Evolutionary conservation across 148 eudicot species (phyloP).

Genomic region (Rhododendron kiyosumense): DNA sequence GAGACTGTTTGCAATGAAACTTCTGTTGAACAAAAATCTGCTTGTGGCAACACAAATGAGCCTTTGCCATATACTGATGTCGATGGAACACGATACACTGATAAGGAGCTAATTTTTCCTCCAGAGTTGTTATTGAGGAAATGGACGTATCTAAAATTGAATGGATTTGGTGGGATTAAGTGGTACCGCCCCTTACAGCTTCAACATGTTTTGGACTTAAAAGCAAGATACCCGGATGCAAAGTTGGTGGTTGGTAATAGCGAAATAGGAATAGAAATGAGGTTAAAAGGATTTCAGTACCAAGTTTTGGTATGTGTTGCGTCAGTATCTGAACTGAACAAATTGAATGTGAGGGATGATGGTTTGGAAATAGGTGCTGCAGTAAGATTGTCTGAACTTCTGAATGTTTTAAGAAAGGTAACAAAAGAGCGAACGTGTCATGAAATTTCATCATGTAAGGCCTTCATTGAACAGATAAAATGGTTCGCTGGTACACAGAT

Average conservation of each 20-base stretch:
- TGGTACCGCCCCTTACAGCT: conserved; percentile 80
- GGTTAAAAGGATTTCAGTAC: conserved; percentile 77
- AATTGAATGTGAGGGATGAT: conserved; percentile 54
- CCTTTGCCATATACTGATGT: conserved; percentile 64
- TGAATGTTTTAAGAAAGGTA: conserved; percentile 37
- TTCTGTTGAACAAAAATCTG: conserved; percentile 13
- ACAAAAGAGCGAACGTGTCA: conserved; percentile 44
- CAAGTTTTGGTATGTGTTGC: conserved; percentile 68
- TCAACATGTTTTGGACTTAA: conserved; percentile 77
- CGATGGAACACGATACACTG: conserved; percentile 68
- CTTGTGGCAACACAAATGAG: conserved; percentile 24
- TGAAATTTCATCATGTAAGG: conserved; percentile 74
- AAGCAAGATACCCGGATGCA: conserved; percentile 68
- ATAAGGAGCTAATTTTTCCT: conserved; percentile 90
- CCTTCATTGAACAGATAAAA: conserved; percentile 79
- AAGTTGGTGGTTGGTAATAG: conserved; percentile 84
- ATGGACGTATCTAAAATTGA: conserved; percentile 48
- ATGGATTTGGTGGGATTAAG: conserved; percentile 69
- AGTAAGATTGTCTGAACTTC: conserved; percentile 72
- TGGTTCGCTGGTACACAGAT: conserved; percentile 99
- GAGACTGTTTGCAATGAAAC: conserved; percentile 26
- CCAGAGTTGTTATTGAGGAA: conserved; percentile 73
- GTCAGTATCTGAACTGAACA: conserved; percentile 75
- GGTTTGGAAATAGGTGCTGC: conserved; percentile 95
- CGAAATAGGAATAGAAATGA: conserved; percentile 91